Percentiles rank a stretch among this genome's conserved stretches.
Conservation (phyloP, 2,329 filamentous ascomycete species). For the Epichloe amarillans region DNA sequence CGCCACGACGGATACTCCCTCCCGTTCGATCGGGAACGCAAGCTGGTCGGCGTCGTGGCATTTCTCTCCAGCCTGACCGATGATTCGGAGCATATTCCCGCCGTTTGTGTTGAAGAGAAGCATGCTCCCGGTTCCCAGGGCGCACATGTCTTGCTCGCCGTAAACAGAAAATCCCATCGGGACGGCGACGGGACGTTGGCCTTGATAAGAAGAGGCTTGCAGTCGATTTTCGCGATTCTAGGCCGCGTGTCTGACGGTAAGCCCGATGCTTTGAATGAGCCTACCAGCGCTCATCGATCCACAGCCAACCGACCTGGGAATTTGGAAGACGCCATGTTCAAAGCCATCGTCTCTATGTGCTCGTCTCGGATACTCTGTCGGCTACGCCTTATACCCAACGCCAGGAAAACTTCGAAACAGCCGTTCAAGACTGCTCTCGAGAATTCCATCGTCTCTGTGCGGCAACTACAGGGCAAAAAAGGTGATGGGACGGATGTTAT, state of each 20-base stretch:
- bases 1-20: conserved; percentile 12
- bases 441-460: neutral
- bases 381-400: conserved; percentile 10
- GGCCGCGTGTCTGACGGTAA: neutral
- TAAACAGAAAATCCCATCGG: conserved; percentile 14
- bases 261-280: neutral
- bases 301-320: neutral
- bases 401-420: neutral
- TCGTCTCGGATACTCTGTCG: conserved; percentile 16
- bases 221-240: neutral
- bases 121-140: neutral
- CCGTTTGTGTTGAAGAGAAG: conserved; percentile 19
- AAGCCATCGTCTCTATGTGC: conserved; percentile 19
- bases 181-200: neutral
- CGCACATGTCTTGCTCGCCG: conserved; percentile 17
- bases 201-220: neutral
- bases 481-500: neutral
- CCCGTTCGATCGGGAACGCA: conserved; percentile 19
- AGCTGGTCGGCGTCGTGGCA: conserved; percentile 16
- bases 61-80: conserved; percentile 20
- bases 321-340: conserved; percentile 12
- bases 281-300: neutral
- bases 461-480: neutral
- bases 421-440: neutral
- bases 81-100: conserved; percentile 19